Percentiles rank a stretch among this genome's conserved stretches.
Evolutionary conservation across 257 asterid genomes (phyloP).

Genomic region (Solanum chilense): DNA sequence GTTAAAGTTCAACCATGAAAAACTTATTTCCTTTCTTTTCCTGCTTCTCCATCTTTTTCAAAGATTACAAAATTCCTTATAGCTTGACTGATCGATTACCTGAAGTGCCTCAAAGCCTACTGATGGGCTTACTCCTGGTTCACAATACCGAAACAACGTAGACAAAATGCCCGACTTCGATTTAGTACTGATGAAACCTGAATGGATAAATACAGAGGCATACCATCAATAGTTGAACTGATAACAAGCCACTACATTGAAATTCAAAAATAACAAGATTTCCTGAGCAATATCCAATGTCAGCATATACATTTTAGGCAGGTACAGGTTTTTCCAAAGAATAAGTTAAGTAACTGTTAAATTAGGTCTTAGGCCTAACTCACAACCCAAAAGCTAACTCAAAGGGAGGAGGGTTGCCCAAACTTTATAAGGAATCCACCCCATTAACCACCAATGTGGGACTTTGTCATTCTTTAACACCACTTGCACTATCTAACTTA

Average conservation of each 20-base stretch:
- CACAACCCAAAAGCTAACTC: too few relatives aligned
- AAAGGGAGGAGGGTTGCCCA: too few relatives aligned
- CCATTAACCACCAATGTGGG: too few relatives aligned
- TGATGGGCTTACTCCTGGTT: slow-evolving; percentile 45
- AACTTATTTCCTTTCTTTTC: neutral
- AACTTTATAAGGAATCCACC: too few relatives aligned
- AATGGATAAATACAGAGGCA: slow-evolving; percentile 7
- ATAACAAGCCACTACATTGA: neutral
- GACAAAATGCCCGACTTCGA: slow-evolving; percentile 46
- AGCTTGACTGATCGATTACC: slow-evolving; percentile 25
- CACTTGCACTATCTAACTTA: neutral
- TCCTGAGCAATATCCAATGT: neutral
- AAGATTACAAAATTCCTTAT: neutral
- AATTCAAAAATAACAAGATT: neutral
- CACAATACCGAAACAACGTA: slow-evolving; percentile 42
- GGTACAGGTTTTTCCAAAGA: neutral
- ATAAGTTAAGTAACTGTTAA: neutral
- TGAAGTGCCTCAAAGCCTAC: slow-evolving; percentile 77
- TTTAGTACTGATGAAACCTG: slow-evolving; percentile 51
- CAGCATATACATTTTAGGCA: neutral
- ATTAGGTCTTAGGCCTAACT: too few relatives aligned
- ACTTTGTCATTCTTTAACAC: too few relatives aligned
- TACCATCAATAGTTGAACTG: neutral
- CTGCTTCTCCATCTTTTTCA: neutral
- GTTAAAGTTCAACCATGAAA: neutral